Evolutionary conservation across 108 stramenopile genomes (phyloP), one percentile per base, ranked within the genome.

Genomic region (Seminavis robusta): DNA sequence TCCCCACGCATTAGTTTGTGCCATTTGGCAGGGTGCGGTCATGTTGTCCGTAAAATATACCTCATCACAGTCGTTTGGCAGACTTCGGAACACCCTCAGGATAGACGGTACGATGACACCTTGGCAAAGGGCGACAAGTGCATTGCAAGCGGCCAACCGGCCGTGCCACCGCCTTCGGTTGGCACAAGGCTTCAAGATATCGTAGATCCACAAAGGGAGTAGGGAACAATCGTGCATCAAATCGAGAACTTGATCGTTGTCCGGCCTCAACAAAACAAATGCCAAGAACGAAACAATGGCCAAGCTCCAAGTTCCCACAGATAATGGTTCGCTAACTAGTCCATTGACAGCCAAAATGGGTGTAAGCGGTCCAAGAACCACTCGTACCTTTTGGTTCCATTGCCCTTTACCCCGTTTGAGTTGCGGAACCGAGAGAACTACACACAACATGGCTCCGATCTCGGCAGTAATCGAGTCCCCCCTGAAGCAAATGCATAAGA

Each of bases 201-300:
- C 23, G 42, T 15, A n/a, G 42, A 43, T 43, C 4, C 15, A 16
- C 42, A n/a, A 6, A 21, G 6, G 17, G 17, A 21, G 42, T 11
- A 21, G 5, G 9, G 21, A 16, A 43, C 10, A 5, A 21, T 5
- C 4, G 6, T 21, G 15, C 5, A 43, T 16, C 6, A 43, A 21
- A 15, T 43, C 42, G 6, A 43, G 21, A 43, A 43, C 42, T 43
- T 43, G 42, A 4, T 16, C 23, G 15, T 43, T 43, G 42, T 43
- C 42, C 17, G 42, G 42, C 23, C 42, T 16, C 42, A 43, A 43
- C 6, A 43, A 6, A 43, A 43, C 42, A 43, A 43, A 43, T 5
- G 10, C 42, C 6, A 21, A 21, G 4, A 43, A 21, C n/a, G 42
- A 43, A 16, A 43, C 20, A 5, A n/a, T n/a, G n/a, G n/a, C n/a